Evolutionary conservation across 2,329 filamentous ascomycete species (phyloP), one percentile per base, ranked within the genome.

Genomic region (Botrytis cinerea): DNA sequence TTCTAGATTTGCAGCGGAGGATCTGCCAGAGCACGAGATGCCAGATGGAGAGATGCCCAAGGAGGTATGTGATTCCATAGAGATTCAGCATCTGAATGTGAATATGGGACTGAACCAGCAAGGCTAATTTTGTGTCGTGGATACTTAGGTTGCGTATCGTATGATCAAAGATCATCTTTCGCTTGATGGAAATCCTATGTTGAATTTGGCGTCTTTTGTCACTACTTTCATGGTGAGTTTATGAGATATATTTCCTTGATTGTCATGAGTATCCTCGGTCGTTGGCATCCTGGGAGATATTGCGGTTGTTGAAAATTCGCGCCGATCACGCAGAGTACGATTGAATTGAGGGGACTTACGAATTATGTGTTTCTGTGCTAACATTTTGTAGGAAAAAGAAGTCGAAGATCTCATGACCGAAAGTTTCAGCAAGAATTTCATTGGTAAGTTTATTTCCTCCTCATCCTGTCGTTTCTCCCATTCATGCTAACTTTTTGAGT

Each of bases 161-260:
- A 92, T 98, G 93, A 98, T 98, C 86, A 95, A 94, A 86, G 95
- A 98, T 82, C 93, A 97, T 81, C 86, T 98, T 76, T 96, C 93
- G 76, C 86, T 98, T 70, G 95, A 98, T 81, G 94, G 94, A 73
- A 97, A 95, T 78, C 94, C 94, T 14, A 95, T 94, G 87, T 87
- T 97, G 76, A 93, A 92, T 83, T 84, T 98, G 79, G 95, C 95
- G 45, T 95, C 92, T 54, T 98, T 98, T 80, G 94, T 97, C 77
- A 97, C 95, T 1, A 98, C 95, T 0, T 98, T 97, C 85, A 98
- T 97, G 94, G 92, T 93, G 85, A 78, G 84, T 68, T 18, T 12
- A 35, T 59, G 6, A 45, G 54, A 63, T 10, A 18, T 2, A 3
- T 20, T 43, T 7, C 51, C 51, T 57, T 28, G 51, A 18, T 28